Conservation (phyloP, 1,139 yeast species). For the Kodamaea sp. region DNA sequence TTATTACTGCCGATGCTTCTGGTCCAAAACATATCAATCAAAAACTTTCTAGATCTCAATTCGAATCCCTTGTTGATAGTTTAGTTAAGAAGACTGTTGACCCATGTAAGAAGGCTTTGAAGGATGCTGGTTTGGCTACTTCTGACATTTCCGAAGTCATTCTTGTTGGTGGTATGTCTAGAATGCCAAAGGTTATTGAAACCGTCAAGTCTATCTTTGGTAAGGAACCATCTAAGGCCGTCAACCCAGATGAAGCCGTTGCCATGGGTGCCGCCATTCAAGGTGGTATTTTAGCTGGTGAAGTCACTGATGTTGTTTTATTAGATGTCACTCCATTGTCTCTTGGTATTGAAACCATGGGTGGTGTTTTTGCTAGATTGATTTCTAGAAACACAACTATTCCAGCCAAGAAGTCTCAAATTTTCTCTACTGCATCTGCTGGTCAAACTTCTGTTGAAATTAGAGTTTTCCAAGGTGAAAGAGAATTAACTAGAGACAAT, state of each 20-base stretch:
- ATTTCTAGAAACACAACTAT: slow-evolving; percentile 97
- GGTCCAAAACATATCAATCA: slow-evolving; percentile 99
- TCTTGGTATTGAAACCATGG: slow-evolving; percentile 96
- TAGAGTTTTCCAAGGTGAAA: slow-evolving; percentile 99
- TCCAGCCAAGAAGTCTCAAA: slow-evolving; percentile 95
- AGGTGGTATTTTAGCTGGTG: slow-evolving; percentile 99
- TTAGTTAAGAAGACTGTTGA: slow-evolving; percentile 90
- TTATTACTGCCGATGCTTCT: slow-evolving; percentile 91
- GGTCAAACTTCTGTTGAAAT: slow-evolving; percentile 99
- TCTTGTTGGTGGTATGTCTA: slow-evolving; percentile 99
- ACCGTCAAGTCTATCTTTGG: slow-evolving; percentile 92
- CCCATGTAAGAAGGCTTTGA: slow-evolving; percentile 97
- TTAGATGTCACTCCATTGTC: slow-evolving; percentile 97
- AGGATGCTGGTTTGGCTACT: slow-evolving; percentile 86
- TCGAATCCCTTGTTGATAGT: slow-evolving; percentile 86
- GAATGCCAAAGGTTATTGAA: slow-evolving; percentile 99
- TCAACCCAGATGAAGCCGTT: slow-evolving; percentile 99
- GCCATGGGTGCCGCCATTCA: slow-evolving; percentile 99
- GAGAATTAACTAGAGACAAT: slow-evolving; percentile 98
- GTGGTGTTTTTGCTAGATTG: slow-evolving; percentile 97
- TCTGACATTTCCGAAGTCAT: slow-evolving; percentile 92
- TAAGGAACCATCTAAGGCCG: slow-evolving; percentile 96
- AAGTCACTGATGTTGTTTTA: slow-evolving; percentile 90
- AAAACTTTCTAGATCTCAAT: slow-evolving; percentile 88
- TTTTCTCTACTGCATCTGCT: slow-evolving; percentile 97